A percentile compares a stretch with the other conserved stretches of the same genome.
Evolutionary conservation across 2,329 filamentous ascomycete genomes (phyloP).

Genomic region (Aspergillus sp.): DNA sequence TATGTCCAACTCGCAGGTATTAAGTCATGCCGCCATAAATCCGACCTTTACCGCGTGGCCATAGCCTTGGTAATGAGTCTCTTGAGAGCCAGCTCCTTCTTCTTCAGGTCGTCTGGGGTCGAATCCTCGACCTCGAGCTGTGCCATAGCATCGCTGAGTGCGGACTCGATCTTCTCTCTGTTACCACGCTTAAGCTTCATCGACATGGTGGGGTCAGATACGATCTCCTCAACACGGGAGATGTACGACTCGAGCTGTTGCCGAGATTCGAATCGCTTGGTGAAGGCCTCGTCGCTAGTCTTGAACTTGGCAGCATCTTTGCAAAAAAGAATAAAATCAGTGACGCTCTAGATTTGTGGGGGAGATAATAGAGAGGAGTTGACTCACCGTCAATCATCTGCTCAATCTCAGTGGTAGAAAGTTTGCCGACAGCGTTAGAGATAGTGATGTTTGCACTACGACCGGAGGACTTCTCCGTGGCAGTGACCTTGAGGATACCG

Average conservation of each 20-base stretch:
- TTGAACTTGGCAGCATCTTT: constrained; percentile 96
- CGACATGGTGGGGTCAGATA: constrained; percentile 92
- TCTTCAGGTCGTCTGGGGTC: constrained; percentile 91
- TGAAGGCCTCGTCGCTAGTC: constrained; percentile 95
- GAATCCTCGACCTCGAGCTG: constrained; percentile 96
- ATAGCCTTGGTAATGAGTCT: constrained; percentile 97
- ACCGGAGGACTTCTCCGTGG: constrained; percentile 97
- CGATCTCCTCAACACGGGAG: constrained; percentile 95
- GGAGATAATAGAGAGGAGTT: neutral
- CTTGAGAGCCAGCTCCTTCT: constrained; percentile 99
- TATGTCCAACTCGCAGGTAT: constrained; percentile 5
- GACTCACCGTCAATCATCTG: constrained; percentile 83
- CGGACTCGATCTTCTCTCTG: constrained; percentile 99
- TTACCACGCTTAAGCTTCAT: constrained; percentile 98
- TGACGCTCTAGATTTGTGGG: neutral
- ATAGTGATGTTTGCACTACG: constrained; percentile 99
- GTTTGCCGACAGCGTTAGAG: constrained; percentile 98
- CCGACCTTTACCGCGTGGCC: constrained; percentile 73
- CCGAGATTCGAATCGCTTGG: constrained; percentile 98
- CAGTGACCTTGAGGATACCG: constrained; percentile 99
- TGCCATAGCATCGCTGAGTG: constrained; percentile 94
- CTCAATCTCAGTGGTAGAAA: constrained; percentile 91
- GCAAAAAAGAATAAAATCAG: constrained; percentile 4
- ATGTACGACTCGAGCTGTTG: constrained; percentile 99
- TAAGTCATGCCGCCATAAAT: neutral